Evolutionary conservation across 1,139 yeast genomes (phyloP).

Genomic region (Debaryomyces sp.): DNA sequence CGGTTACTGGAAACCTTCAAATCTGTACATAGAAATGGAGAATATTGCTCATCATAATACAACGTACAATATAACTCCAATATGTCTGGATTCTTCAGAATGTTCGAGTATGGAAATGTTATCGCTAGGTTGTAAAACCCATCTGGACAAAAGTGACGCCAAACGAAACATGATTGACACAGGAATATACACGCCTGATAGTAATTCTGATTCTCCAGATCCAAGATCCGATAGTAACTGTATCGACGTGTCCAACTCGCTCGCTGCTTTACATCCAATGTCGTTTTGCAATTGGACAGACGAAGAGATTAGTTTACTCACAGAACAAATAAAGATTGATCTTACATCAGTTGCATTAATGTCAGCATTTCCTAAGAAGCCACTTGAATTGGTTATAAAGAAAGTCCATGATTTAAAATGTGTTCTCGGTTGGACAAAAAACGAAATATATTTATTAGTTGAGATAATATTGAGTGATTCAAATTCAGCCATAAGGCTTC

Average conservation of each 20-base stretch:
- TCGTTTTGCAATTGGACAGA: conserved; percentile 4
- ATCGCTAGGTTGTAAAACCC: background rate
- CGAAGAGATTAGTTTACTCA: background rate
- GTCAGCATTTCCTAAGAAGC: background rate
- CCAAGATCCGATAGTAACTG: background rate
- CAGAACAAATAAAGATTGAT: background rate
- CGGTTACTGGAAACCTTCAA: background rate
- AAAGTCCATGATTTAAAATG: background rate
- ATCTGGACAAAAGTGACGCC: background rate
- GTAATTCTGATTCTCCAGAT: background rate
- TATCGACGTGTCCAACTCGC: background rate
- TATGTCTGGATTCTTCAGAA: conserved; percentile 1
- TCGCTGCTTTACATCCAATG: background rate
- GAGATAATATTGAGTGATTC: background rate
- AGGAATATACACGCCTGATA: conserved; percentile 4
- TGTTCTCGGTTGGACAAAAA: conserved; percentile 3
- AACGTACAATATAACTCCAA: background rate
- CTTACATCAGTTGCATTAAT: conserved; percentile 1
- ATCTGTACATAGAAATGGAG: conserved; percentile 2
- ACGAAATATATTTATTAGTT: background rate
- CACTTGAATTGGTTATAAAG: background rate
- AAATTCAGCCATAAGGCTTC: background rate
- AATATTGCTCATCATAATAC: background rate
- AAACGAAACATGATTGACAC: background rate
- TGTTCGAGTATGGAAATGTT: background rate